Percentiles rank a stretch among this genome's conserved stretches.
Conservation (phyloP, 352 stramenopile genomes). For the Phytophthora aleatoria region DNA sequence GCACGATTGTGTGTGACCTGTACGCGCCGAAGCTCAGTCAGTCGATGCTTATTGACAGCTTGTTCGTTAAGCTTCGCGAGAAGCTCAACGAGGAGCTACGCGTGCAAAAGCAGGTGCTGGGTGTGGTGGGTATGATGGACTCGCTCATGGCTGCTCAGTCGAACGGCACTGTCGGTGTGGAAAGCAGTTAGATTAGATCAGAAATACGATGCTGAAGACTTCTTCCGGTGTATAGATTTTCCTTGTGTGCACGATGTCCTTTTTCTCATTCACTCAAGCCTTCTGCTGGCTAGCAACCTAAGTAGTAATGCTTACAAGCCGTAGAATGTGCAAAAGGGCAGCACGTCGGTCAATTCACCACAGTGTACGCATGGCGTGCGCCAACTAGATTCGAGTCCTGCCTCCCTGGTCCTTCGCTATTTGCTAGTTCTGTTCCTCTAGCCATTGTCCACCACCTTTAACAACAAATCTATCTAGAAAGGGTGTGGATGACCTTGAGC, state of each 20-base stretch:
- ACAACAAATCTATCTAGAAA: conserved; percentile 85
- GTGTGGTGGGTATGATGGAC: conserved; percentile 91
- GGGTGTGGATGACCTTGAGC: conserved; percentile 85
- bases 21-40: conserved; percentile 93
- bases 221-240: conserved; percentile 34
- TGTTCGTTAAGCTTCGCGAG: conserved; percentile 93
- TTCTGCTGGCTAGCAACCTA: neutral
- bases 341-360: neutral
- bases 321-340: conserved; percentile 28
- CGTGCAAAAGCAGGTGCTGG: conserved; percentile 85
- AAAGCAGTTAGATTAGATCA: conserved; percentile 42
- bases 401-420: conserved; percentile 28
- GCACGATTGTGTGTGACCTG: conserved; percentile 92
- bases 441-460: conserved; percentile 25
- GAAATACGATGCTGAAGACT: conserved; percentile 34
- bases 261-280: conserved; percentile 8
- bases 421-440: conserved; percentile 17
- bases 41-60: conserved; percentile 91
- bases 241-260: conserved; percentile 14
- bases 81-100: conserved; percentile 87
- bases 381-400: conserved; percentile 30
- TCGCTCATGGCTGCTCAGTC: conserved; percentile 87
- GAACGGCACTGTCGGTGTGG: conserved; percentile 52
- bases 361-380: neutral
- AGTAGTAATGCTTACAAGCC: neutral